Evolutionary conservation across 106 monocot genomes (phyloP).

Genomic region (Iris macrosiphon): DNA sequence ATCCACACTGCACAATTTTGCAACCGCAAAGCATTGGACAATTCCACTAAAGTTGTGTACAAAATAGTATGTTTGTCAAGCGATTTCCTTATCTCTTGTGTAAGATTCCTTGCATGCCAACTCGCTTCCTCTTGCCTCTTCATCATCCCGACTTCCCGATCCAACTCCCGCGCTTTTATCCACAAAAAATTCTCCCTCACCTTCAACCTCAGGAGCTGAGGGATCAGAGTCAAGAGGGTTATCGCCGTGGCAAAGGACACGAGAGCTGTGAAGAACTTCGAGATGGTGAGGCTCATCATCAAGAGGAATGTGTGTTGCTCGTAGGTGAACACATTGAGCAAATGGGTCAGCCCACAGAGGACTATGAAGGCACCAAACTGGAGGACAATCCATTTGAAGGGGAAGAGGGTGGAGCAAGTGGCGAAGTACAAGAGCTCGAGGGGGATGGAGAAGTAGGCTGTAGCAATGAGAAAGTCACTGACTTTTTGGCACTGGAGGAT

Average conservation of each 20-base stretch:
- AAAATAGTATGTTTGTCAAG: conserved; percentile 64
- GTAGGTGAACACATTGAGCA: conserved; percentile 72
- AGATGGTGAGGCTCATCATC: conserved; percentile 44
- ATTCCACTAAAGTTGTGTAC: conserved; percentile 67
- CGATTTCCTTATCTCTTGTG: conserved; percentile 62
- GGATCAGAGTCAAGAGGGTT: conserved; percentile 64
- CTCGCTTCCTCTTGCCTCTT: conserved; percentile 58
- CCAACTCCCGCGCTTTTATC: conserved; percentile 51
- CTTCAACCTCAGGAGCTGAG: conserved; percentile 63
- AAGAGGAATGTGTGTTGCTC: conserved; percentile 48
- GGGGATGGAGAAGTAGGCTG: conserved; percentile 76
- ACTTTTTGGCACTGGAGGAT: conserved; percentile 60
- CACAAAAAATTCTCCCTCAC: conserved; percentile 63
- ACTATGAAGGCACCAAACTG: conserved; percentile 73
- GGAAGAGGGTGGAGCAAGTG: conserved; percentile 47
- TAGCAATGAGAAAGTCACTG: conserved; percentile 61
- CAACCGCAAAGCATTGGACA: conserved; percentile 49
- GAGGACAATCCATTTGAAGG: conserved; percentile 73
- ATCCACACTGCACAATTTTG: conserved; percentile 80
- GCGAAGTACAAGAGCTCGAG: conserved; percentile 71
- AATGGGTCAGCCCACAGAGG: conserved; percentile 63
- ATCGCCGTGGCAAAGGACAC: conserved; percentile 73
- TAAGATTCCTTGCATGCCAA: conserved; percentile 76
- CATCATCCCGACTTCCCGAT: conserved; percentile 52
- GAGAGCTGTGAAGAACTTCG: conserved; percentile 65